Evolutionary conservation across 2,329 filamentous ascomycete species (phyloP).

Genomic region (Diaporthe amygdali): DNA sequence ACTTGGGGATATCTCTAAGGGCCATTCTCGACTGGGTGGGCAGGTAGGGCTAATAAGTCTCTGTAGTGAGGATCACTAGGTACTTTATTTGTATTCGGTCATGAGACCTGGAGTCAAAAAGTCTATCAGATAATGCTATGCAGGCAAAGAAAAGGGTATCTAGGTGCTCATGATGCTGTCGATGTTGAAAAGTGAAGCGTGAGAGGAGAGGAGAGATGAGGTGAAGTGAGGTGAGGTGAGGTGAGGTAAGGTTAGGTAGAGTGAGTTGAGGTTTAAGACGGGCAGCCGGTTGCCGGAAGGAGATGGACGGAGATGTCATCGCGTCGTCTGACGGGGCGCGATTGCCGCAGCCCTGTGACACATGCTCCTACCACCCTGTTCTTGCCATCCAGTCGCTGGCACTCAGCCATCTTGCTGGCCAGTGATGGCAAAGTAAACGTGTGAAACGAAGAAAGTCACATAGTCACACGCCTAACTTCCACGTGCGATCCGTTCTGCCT

Average conservation of each 20-base stretch:
- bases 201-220: background rate
- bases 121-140: background rate
- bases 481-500: background rate
- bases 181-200: background rate
- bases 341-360: constrained; percentile 15
- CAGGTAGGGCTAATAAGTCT: background rate
- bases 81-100: background rate
- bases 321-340: background rate
- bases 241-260: too few species aligned
- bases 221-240: too few species aligned
- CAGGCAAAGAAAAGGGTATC: background rate
- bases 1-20: constrained; percentile 34
- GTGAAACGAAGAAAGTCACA: background rate
- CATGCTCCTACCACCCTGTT: background rate
- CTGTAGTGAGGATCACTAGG: background rate
- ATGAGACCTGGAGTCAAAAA: background rate
- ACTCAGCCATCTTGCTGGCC: background rate
- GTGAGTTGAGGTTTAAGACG: background rate
- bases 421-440: background rate
- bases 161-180: background rate
- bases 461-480: background rate
- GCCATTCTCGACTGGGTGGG: constrained; percentile 25
- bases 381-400: background rate
- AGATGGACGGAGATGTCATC: background rate
- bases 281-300: background rate